Evolutionary conservation across 129 eudicot species (phyloP).

Genomic region (Arctium lappa): DNA sequence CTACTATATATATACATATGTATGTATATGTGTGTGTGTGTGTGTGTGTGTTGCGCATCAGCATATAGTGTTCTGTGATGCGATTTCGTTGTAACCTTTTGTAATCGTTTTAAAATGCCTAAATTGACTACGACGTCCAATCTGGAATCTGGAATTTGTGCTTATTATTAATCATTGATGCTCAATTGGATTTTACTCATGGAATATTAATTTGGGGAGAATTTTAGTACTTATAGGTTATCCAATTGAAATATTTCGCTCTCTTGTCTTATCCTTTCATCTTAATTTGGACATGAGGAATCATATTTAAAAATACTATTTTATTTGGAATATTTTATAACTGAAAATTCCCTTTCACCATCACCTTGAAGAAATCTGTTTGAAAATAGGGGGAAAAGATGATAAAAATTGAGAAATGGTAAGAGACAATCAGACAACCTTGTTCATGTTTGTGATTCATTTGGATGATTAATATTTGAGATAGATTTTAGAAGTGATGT

Average conservation of each 20-base stretch:
- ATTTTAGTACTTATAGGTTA: neutral
- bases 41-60: neutral
- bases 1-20: neutral
- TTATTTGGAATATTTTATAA: neutral
- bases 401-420: too few relatives aligned
- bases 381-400: neutral
- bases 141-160: slow-evolving; percentile 32
- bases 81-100: slow-evolving; percentile 5
- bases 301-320: neutral
- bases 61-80: slow-evolving; percentile 1
- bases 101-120: neutral
- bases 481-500: too few relatives aligned
- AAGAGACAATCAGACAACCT: too few relatives aligned
- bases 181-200: neutral
- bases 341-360: neutral
- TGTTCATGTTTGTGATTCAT: neutral
- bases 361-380: neutral
- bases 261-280: neutral
- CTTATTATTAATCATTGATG: neutral
- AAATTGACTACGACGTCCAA: slow-evolving; percentile 17
- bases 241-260: neutral
- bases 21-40: neutral
- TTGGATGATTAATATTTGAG: neutral
- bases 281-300: neutral
- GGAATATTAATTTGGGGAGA: slow-evolving; percentile 3